Evolutionary conservation across 805 yeast genomes (phyloP).

Genomic region (Cyberlindnera lachancei): DNA sequence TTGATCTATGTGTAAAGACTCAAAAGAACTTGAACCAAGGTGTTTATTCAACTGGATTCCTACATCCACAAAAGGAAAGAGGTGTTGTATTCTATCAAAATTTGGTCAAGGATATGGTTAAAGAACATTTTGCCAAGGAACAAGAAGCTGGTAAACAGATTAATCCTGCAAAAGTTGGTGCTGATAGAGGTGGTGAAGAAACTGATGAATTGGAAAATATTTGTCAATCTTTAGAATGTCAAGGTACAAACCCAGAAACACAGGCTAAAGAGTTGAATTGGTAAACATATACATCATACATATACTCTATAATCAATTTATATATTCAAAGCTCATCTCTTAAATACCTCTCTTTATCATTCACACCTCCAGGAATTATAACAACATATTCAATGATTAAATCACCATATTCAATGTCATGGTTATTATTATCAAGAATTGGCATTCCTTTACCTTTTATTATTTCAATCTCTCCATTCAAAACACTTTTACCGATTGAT

Average conservation of each 20-base stretch:
- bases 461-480: constrained; percentile 65
- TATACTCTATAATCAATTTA: background rate
- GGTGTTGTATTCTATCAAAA: constrained; percentile 54
- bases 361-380: constrained; percentile 34
- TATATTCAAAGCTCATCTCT: constrained; percentile 19
- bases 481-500: constrained; percentile 40
- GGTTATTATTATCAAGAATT: constrained; percentile 29
- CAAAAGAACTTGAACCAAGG: constrained; percentile 58
- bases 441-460: constrained; percentile 88
- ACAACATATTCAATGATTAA: constrained; percentile 42
- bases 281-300: constrained; percentile 4
- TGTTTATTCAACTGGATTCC: constrained; percentile 47
- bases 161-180: constrained; percentile 42
- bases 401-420: constrained; percentile 45
- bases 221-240: constrained; percentile 45
- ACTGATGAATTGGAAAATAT: constrained; percentile 43
- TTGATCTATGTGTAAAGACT: constrained; percentile 49
- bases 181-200: constrained; percentile 31
- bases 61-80: constrained; percentile 51
- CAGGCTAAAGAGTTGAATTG: constrained; percentile 21
- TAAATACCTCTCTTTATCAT: constrained; percentile 9
- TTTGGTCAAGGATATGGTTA: constrained; percentile 50
- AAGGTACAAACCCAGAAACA: constrained; percentile 33
- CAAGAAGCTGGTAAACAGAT: constrained; percentile 36
- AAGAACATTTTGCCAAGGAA: constrained; percentile 42